Percentiles rank a stretch among this genome's conserved stretches.
phyloP scores from a whole-genome alignment of 1,284 basidiomycete genomes.

The Austroboletus olivaceoglutinosus region DNA sequence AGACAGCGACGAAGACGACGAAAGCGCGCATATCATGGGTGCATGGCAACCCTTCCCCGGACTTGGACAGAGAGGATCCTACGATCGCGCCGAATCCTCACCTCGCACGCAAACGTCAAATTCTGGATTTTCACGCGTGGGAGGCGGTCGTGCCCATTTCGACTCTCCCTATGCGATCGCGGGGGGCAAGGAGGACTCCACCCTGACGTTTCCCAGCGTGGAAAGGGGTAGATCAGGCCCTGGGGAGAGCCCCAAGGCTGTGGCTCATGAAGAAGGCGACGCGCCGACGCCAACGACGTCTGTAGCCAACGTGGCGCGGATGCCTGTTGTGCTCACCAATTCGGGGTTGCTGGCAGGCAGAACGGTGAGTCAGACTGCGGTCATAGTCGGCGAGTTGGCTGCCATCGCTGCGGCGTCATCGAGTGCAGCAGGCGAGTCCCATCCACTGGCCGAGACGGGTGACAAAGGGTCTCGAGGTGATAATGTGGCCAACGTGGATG shows the following conservation, averaged over 20 bases:
- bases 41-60: conserved; percentile 75
- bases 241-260: conserved; percentile 22
- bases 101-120: conserved; percentile 37
- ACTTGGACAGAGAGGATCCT: conserved; percentile 48
- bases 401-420: conserved; percentile 12
- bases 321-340: conserved; percentile 38
- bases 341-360: conserved; percentile 59
- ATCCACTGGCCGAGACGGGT: conserved; percentile 17
- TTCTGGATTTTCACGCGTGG: conserved; percentile 75
- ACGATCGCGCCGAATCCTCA: conserved; percentile 28
- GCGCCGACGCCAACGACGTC: conserved; percentile 56
- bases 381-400: conserved; percentile 45
- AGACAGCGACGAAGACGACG: conserved; percentile 74
- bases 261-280: conserved; percentile 33
- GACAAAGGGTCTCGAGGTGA: conserved; percentile 18
- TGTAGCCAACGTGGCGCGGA: conserved; percentile 43
- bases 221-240: conserved; percentile 40
- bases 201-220: conserved; percentile 64
- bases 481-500: conserved; percentile 34
- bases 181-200: conserved; percentile 41
- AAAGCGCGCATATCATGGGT: conserved; percentile 78
- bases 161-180: conserved; percentile 76
- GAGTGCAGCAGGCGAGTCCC: conserved; percentile 14
- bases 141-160: conserved; percentile 74
- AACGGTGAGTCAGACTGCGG: conserved; percentile 77